These are phyloP conservation scores for Suhomyces prunicola DNA, from an alignment of 805 yeast genomes.

Conservation along the genomic window DNA sequence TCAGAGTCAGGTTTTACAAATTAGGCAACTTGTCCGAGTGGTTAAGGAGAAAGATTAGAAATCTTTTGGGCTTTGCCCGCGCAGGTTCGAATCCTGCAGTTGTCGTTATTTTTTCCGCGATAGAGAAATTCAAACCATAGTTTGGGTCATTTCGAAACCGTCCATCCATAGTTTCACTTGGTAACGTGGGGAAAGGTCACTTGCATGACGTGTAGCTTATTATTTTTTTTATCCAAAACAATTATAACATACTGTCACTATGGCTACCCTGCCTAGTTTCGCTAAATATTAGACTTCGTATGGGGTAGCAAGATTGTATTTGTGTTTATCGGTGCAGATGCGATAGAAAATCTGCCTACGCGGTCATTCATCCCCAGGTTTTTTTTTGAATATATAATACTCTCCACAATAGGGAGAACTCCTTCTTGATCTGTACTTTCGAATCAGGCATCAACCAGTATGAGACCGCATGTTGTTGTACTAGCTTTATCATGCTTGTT, in stretches of 20 bases:
- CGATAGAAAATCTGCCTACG: background rate
- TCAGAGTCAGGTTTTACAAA: background rate
- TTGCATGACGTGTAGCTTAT: background rate
- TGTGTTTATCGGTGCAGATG: background rate
- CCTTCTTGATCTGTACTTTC: background rate
- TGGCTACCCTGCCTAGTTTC: background rate
- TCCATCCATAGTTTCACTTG: background rate
- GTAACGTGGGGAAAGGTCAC: background rate
- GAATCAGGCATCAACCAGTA: background rate
- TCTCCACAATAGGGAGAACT: background rate
- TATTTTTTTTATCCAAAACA: background rate
- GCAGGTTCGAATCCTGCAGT: conserved; percentile 67
- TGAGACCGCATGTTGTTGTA: background rate
- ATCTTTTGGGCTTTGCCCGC: conserved; percentile 37
- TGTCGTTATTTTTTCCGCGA: conserved; percentile 45
- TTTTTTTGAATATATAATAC: background rate
- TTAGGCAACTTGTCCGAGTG: conserved; percentile 54
- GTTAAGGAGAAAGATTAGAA: conserved; percentile 59
- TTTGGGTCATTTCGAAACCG: background rate
- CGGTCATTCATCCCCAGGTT: conserved; percentile 4
- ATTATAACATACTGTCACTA: background rate
- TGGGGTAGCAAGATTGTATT: conserved; percentile 1
- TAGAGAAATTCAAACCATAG: background rate
- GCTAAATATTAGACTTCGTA: background rate
- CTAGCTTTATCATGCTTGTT: background rate